Conservation (phyloP, 2,329 filamentous ascomycete genomes). For the Aspergillus oerlinghausenensis region DNA sequence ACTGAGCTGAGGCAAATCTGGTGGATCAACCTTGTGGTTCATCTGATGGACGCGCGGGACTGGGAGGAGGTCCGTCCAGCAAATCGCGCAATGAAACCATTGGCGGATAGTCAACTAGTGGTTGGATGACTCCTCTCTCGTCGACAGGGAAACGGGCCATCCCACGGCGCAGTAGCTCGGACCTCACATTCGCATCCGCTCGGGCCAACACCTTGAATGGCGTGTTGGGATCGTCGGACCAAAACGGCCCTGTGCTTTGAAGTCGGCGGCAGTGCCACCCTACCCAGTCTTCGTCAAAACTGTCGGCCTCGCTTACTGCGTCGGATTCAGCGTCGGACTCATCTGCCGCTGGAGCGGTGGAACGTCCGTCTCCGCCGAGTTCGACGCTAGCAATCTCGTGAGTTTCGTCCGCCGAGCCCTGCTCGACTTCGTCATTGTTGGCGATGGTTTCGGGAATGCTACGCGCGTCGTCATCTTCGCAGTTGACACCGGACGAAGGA, state of each 20-base stretch:
- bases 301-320: slow-evolving; percentile 5
- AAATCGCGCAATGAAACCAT: not conserved
- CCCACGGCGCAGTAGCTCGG: slow-evolving; percentile 26
- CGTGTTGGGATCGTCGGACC: slow-evolving; percentile 33
- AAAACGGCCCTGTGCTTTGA: slow-evolving; percentile 16
- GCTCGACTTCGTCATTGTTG: slow-evolving; percentile 6
- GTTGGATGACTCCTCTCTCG: slow-evolving; percentile 30
- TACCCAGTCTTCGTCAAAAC: slow-evolving; percentile 27
- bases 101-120: not conserved
- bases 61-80: not conserved
- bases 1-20: too few relatives aligned
- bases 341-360: slow-evolving; percentile 1
- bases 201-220: slow-evolving; percentile 37
- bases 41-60: not conserved
- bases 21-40: not conserved
- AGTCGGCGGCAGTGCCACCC: slow-evolving; percentile 21
- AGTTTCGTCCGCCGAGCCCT: slow-evolving; percentile 13
- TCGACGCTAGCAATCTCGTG: slow-evolving; percentile 37
- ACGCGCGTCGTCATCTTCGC: not conserved
- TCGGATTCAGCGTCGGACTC: slow-evolving; percentile 2
- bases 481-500: not conserved
- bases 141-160: slow-evolving; percentile 25
- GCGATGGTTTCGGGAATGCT: slow-evolving; percentile 1
- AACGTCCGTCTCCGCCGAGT: slow-evolving; percentile 27
- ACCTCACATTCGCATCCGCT: slow-evolving; percentile 28